Evolutionary conservation across 306 rosid species (phyloP), one percentile per base, ranked within the genome.

Genomic region (Quercus robur): DNA sequence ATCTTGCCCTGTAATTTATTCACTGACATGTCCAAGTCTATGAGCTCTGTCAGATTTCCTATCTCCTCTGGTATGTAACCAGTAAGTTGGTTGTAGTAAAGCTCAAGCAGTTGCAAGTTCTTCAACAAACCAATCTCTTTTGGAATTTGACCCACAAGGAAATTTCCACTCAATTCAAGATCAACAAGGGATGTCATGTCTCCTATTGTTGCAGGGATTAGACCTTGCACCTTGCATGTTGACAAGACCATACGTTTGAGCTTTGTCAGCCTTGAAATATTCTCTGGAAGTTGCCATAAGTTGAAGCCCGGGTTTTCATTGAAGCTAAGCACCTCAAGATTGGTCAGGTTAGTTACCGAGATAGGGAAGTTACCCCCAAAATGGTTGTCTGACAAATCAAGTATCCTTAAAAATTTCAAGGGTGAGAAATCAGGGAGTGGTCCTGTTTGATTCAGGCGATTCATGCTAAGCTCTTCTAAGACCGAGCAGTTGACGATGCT

Each of bases 1-100:
- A 96, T 85, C 3, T 72, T 83, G 4, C 99, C 99, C 0, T 85
- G 78, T 66, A 96, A 79, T 73, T 69, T 85, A 76, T 96, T 96
- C 80, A 96, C 99, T 7, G 99, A 96, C 89, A 93, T 89, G 75
- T 96, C 99, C 70, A 96, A 70, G 71, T 96, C 99, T 10, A 3
- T 74, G 5, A 96, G 94, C 81, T 85, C 90, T 1, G 92, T 87
- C 52, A 96, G 85, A 76, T 96, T 91, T 46, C 98, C 99, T 1
- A 96, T 75, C 83, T 89, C 97, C 76, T 82, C 89, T 0, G 99
- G 99, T 13, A 96, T 89, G 41, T 76, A 82, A 3, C 98, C 99
- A 21, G 73, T 75, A 1, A 96, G 88, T 4, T 35, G 79, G 81
- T 95, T 95, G 72, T 96, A 96, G 90, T 96, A 96, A 59, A 96